phyloP scores from a whole-genome alignment of 768 basidiomycete species.

The Bullera alba region DNA sequence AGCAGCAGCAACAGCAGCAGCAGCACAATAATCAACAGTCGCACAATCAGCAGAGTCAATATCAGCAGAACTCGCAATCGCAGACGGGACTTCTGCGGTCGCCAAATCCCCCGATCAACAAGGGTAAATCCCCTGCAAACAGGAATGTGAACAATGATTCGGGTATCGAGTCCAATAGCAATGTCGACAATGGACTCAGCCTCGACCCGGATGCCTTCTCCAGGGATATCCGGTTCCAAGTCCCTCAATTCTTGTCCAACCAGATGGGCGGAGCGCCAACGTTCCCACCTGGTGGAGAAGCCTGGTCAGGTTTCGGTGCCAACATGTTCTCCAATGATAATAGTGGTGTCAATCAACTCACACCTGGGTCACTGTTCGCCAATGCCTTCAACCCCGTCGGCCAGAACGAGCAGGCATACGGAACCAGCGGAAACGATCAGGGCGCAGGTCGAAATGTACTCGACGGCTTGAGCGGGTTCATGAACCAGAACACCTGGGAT shows the following conservation, averaged over 20 bases:
- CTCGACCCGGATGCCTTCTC: constrained; percentile 45
- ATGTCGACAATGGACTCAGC: constrained; percentile 17
- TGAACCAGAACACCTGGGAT: constrained; percentile 13
- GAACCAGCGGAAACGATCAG: background rate
- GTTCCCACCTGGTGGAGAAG: constrained; percentile 44
- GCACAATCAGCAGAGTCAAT: background rate
- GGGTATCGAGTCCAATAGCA: background rate
- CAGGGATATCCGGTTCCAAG: constrained; percentile 39
- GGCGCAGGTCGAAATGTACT: constrained; percentile 6
- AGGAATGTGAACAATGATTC: background rate
- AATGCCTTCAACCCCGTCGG: constrained; percentile 12
- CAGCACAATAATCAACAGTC: background rate
- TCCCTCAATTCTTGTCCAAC: constrained; percentile 30
- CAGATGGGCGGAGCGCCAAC: constrained; percentile 29
- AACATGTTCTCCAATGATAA: constrained; percentile 16
- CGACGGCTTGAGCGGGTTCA: constrained; percentile 20
- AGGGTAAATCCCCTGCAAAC: too few relatives aligned
- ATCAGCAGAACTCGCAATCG: background rate
- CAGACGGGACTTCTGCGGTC: background rate
- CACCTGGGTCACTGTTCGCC: constrained; percentile 28
- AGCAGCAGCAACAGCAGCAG: background rate
- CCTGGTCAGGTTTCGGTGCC: constrained; percentile 40
- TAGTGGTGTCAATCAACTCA: constrained; percentile 6
- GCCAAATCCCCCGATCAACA: too few relatives aligned
- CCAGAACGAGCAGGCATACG: background rate